Evolutionary conservation across 805 yeast species (phyloP).

Genomic region (Yarrowia deformans): DNA sequence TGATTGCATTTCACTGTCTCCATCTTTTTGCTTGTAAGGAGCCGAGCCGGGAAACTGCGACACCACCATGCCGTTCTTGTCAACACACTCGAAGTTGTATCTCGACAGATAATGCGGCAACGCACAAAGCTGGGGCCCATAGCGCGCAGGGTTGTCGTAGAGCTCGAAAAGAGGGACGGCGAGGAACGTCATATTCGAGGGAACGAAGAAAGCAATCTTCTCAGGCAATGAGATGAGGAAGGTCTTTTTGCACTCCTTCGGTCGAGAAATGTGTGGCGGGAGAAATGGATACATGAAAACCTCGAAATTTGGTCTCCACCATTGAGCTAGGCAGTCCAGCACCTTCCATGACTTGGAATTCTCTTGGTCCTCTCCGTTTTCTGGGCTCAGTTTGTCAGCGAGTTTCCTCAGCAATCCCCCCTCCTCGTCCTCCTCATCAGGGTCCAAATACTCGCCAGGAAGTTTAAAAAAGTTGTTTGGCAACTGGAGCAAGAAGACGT

Average conservation of each 20-base stretch:
- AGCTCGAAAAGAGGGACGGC: slow-evolving; percentile 51
- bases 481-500: slow-evolving; percentile 47
- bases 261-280: slow-evolving; percentile 51
- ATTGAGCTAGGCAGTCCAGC: slow-evolving; percentile 50
- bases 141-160: slow-evolving; percentile 48
- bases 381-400: slow-evolving; percentile 43
- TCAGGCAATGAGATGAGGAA: slow-evolving; percentile 48
- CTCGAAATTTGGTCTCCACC: slow-evolving; percentile 52
- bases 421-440: slow-evolving; percentile 48
- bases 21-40: slow-evolving; percentile 2
- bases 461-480: slow-evolving; percentile 50
- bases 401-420: slow-evolving; percentile 45
- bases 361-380: slow-evolving; percentile 41
- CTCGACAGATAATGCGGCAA: slow-evolving; percentile 52
- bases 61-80: slow-evolving; percentile 45
- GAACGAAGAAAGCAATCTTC: slow-evolving; percentile 46
- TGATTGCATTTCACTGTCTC: not conserved
- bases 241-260: slow-evolving; percentile 50
- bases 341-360: slow-evolving; percentile 46
- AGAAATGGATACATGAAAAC: slow-evolving; percentile 49
- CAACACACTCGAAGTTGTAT: slow-evolving; percentile 49
- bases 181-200: slow-evolving; percentile 48
- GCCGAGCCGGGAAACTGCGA: slow-evolving; percentile 30
- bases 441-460: slow-evolving; percentile 44
- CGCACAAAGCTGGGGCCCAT: slow-evolving; percentile 49